A percentile compares a stretch with the other conserved stretches of the same genome.
Evolutionary conservation across 805 yeast genomes (phyloP).

Genomic region (Nakazawaea molendinolei): DNA sequence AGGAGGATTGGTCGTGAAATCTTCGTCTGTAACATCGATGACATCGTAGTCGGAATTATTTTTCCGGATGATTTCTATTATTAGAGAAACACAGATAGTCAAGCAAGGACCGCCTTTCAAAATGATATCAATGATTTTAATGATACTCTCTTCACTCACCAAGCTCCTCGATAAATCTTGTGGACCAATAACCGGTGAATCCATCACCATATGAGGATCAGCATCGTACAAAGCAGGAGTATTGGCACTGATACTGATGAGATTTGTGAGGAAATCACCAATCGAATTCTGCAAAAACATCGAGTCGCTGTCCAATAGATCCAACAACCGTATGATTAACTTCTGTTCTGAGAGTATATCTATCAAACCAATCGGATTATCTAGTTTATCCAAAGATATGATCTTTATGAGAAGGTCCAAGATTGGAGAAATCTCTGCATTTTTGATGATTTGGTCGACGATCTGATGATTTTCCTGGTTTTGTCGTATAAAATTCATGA

Average conservation of each 20-base stretch:
- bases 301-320: conserved; percentile 40
- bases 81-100: conserved; percentile 88
- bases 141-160: conserved; percentile 64
- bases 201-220: conserved; percentile 3
- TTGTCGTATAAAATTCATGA: conserved; percentile 62
- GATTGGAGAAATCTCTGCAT: conserved; percentile 81
- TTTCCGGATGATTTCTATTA: conserved; percentile 88
- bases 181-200: conserved; percentile 80
- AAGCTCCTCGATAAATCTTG: conserved; percentile 88
- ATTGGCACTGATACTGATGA: conserved; percentile 47
- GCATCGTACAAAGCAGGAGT: conserved; percentile 28
- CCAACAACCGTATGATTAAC: conserved; percentile 61
- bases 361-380: conserved; percentile 78
- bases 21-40: conserved; percentile 26
- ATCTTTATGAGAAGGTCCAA: conserved; percentile 85
- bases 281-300: conserved; percentile 3
- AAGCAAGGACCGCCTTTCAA: conserved; percentile 77
- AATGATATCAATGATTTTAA: conserved; percentile 67
- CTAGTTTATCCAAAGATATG: conserved; percentile 87
- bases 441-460: conserved; percentile 69
- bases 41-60: conserved; percentile 92
- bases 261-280: conserved; percentile 83
- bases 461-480: conserved; percentile 28
- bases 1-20: conserved; percentile 51
- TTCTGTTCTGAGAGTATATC: conserved; percentile 65